phyloP scores from a whole-genome alignment of 2,329 filamentous ascomycete species.

The Penicillium crustosum region DNA sequence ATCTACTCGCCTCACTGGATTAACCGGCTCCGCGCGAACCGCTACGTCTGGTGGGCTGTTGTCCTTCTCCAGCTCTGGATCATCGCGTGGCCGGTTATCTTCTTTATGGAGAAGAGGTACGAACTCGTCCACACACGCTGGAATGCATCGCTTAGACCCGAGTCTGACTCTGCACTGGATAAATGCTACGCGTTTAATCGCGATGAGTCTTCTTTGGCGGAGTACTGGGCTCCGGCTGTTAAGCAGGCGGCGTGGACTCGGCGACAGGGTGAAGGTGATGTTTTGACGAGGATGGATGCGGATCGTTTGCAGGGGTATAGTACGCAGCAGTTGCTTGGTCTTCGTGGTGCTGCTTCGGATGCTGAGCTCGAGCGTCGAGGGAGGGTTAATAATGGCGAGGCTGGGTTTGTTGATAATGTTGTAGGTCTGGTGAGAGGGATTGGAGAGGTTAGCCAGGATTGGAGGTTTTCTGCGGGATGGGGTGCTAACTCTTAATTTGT shows the following conservation, averaged over 20 bases:
- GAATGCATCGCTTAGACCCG: conserved; percentile 27
- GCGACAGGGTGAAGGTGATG: conserved; percentile 16
- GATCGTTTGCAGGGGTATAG: conserved; percentile 22
- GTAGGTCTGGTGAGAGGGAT: conserved; percentile 29
- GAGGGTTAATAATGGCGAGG: conserved; percentile 26
- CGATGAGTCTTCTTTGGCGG: conserved; percentile 31
- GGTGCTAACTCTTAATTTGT: conserved; percentile 20
- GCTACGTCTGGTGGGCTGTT: conserved; percentile 35
- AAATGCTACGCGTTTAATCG: conserved; percentile 28
- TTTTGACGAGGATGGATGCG: conserved; percentile 23
- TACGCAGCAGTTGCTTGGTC: conserved; percentile 17
- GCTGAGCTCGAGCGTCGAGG: conserved; percentile 24
- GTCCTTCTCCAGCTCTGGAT: conserved; percentile 43
- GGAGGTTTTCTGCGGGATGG: conserved; percentile 27
- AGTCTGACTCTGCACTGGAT: conserved; percentile 6
- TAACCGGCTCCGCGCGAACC: conserved; percentile 37
- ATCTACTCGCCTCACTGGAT: conserved; percentile 43
- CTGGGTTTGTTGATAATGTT: conserved; percentile 27
- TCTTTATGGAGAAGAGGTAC: conserved; percentile 39
- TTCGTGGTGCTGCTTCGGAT: conserved; percentile 13
- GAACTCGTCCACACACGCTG: conserved; percentile 35
- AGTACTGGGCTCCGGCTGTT: conserved; percentile 37
- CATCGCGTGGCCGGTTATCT: conserved; percentile 41
- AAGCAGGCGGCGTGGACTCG: conserved; percentile 38
- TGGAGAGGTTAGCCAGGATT: conserved; percentile 26